Evolutionary conservation across 495 filamentous ascomycete species (phyloP), one percentile per base, ranked within the genome.

Genomic region (Arthonia radiata): DNA sequence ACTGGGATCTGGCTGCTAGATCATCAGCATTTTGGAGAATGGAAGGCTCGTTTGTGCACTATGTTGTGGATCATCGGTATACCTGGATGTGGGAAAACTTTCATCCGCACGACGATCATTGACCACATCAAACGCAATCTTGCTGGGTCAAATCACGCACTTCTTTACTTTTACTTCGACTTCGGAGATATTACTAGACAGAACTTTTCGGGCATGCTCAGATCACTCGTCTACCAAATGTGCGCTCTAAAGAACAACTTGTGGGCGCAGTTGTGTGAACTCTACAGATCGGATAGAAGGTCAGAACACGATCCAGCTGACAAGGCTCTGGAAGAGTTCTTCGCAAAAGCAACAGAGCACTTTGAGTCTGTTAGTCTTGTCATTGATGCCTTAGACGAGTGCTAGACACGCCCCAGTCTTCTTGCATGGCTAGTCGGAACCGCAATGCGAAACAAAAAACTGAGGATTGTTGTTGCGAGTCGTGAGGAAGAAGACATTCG

Each of bases 371-470:
- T 29, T 14, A 41, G 19, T 18, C n/a, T 43, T n/a, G 15, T 33
- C 2, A 23, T 39, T 10, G 40, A 43, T 32, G 40, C 35, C 8
- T 21, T 43, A 13, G 40, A 43, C 26, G 40, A 43, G 23, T 43
- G 40, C 26, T 29, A n/a, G n/a, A n/a, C n/a, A n/a, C n/a, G n/a
- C n/a, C n/a, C n/a, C n/a, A n/a, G n/a, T n/a, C n/a, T n/a, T n/a
- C n/a, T n/a, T n/a, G n/a, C n/a, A n/a, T n/a, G n/a, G n/a, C n/a
- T n/a, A n/a, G n/a, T n/a, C n/a, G n/a, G n/a, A n/a, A n/a, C n/a
- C n/a, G n/a, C n/a, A n/a, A n/a, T n/a, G n/a, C n/a, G n/a, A n/a
- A n/a, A n/a, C n/a, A n/a, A n/a, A 15, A 40, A 37, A 12, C 15
- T 37, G 4, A 24, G 31, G 13, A 23, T 42, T 8, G 18, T 42